A percentile compares a stretch with the other conserved stretches of the same genome.
phyloP scores from a whole-genome alignment of 2,329 filamentous ascomycete genomes.

The Cladosporium sphaerospermum region DNA sequence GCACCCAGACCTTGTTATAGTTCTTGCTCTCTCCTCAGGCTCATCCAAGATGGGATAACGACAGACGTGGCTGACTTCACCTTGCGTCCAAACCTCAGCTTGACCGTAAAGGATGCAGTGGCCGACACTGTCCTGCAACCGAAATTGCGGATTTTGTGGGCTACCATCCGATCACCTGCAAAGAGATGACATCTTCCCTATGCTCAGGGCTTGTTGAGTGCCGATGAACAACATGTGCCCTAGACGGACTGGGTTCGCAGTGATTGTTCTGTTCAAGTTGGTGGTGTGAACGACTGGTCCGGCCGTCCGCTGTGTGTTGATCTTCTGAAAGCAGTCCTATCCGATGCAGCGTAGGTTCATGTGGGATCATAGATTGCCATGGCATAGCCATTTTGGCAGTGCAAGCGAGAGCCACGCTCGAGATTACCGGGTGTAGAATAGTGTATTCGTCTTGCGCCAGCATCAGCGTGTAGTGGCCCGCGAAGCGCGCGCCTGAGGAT shows the following conservation, averaged over 20 bases:
- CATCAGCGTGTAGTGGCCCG: not conserved
- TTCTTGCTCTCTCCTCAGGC: too few relatives aligned
- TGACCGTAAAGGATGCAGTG: not conserved
- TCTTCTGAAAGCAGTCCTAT: not conserved
- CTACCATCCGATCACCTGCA: not conserved
- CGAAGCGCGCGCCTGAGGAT: too few relatives aligned
- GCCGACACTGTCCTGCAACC: not conserved
- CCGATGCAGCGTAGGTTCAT: not conserved
- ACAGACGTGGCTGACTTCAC: too few relatives aligned
- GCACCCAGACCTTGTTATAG: too few relatives aligned
- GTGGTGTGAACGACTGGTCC: not conserved
- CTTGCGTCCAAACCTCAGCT: not conserved
- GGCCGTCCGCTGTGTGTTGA: not conserved
- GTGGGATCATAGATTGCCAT: not conserved
- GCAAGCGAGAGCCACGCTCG: not conserved
- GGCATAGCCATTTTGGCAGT: not conserved
- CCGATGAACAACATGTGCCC: not conserved
- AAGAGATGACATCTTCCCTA: not conserved
- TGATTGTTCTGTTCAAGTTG: not conserved
- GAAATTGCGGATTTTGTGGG: not conserved
- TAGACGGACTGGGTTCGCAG: not conserved
- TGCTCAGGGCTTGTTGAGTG: not conserved
- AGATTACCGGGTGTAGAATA: not conserved
- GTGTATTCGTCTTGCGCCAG: not conserved
- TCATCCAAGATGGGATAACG: too few relatives aligned